A percentile compares a stretch with the other conserved stretches of the same genome.
Conservation (phyloP, 805 yeast species). For the Pichia rugopelliculosa region DNA sequence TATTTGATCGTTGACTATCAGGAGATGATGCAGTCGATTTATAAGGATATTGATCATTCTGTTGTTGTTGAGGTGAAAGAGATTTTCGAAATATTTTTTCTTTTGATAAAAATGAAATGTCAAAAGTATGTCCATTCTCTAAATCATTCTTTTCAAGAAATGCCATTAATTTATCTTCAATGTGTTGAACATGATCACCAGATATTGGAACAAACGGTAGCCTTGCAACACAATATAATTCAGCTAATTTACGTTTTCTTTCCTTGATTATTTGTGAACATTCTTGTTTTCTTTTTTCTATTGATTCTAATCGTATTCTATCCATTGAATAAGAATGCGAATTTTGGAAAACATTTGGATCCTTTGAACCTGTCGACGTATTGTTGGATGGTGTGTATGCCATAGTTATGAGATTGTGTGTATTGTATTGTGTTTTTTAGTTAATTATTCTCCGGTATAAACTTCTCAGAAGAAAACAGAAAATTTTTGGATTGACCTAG, state of each 20-base stretch:
- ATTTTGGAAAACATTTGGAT: background rate
- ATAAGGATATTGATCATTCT: background rate
- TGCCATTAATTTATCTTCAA: constrained; percentile 33
- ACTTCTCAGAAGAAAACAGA: too few relatives aligned
- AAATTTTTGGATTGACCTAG: too few relatives aligned
- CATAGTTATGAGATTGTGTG: too few relatives aligned
- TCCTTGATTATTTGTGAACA: constrained; percentile 39
- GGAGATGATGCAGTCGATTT: background rate
- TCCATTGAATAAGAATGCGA: constrained; percentile 28
- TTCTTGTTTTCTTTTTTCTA: constrained; percentile 37
- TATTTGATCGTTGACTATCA: constrained; percentile 1
- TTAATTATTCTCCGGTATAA: too few relatives aligned
- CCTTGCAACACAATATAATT: constrained; percentile 52
- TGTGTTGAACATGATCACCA: constrained; percentile 30
- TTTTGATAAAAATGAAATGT: constrained; percentile 26
- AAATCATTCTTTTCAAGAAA: constrained; percentile 49
- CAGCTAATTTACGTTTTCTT: constrained; percentile 53
- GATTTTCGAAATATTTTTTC: constrained; percentile 27
- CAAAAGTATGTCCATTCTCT: constrained; percentile 38
- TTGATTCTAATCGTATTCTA: constrained; percentile 37
- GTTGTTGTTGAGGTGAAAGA: constrained; percentile 24
- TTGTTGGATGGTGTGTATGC: background rate
- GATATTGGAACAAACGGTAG: constrained; percentile 41
- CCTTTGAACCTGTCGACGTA: background rate
- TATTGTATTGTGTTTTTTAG: too few relatives aligned